Base-by-base conservation (phyloP, 2,329 filamentous ascomycete species). In the Stachybotrys elegans region DNA sequence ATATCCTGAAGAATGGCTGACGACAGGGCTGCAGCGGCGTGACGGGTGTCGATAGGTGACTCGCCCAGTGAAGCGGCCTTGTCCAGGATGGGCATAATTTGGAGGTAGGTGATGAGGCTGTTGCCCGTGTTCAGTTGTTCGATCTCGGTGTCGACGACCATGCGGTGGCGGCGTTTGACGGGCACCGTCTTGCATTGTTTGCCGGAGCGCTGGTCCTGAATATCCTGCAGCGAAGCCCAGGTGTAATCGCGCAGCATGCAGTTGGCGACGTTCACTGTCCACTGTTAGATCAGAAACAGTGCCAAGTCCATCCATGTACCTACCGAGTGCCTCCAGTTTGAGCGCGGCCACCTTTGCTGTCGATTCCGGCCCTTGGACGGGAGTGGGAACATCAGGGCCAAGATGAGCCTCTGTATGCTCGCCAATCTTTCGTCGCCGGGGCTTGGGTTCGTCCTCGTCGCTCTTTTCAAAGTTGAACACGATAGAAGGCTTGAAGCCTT, bases 271-370 rank as follows among this genome's bases (percentile, higher is more conserved):
- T 57, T 51, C 7, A 60, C 60, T 65, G 36, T 1, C 23, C 14
- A 3, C 31, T 17, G 43, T 59, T 46, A 60, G 55, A 20, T 6
- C 22, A 11, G 16, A 13, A 19, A 21, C 16, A 20, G 2, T 14
- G n/a, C 17, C 16, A n/a, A 14, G 4, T 25, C 14, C 8, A 14
- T 5, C 11, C 13, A 36, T 17, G 6, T 17, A 17, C 58, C 19
- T 50, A 63, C 62, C 59, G 40, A 61, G 62, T 2, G 63, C 62
- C 12, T 48, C 40, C 51, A 66, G 54, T 4, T 51, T 21, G 2
- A 46, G 6, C 42, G 43, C 46, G 23, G 48, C 45, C 5, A 46
- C 25, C 21, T 48, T 19, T 3, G 48, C 55, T 19, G 35, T 29
- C n/a, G 46, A 36, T 27, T 25, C 29, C 14, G 52, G 42, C 17